A percentile compares a stretch with the other conserved stretches of the same genome.
Conservation (phyloP, 116 monocot species). For the Dioscorea cayenensis region DNA sequence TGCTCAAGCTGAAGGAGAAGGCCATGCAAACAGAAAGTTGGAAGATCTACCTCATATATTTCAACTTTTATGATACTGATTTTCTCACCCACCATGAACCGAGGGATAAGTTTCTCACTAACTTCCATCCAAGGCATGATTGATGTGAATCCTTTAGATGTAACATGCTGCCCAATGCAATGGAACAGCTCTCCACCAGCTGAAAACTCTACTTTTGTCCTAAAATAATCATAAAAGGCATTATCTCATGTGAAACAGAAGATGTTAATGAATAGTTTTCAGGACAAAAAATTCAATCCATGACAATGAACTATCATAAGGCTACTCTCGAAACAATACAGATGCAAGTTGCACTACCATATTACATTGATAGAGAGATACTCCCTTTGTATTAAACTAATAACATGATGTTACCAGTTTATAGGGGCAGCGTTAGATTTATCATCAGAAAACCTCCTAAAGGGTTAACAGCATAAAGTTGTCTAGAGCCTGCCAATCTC, state of each 20-base stretch:
- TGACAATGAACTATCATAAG: not conserved
- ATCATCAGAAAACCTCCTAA: no score
- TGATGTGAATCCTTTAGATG: conserved; percentile 85
- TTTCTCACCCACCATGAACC: conserved; percentile 55
- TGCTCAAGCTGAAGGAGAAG: not conserved
- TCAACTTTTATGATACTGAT: conserved; percentile 71
- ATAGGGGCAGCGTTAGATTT: no score
- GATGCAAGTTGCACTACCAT: no score
- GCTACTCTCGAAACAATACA: no score
- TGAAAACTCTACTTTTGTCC: conserved; percentile 74
- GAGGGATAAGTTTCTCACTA: conserved; percentile 78
- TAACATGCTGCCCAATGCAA: conserved; percentile 70
- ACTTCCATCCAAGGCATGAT: conserved; percentile 96
- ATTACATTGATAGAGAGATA: no score
- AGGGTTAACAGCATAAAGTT: no score
- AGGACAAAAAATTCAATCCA: not conserved
- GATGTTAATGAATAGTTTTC: not conserved
- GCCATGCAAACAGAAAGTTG: not conserved
- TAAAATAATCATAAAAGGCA: conserved; percentile 22
- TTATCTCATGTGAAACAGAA: not conserved
- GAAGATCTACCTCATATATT: conserved; percentile 63
- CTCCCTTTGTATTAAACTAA: no score
- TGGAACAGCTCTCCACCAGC: conserved; percentile 66
- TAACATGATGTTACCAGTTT: no score
- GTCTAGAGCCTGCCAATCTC: no score